Evolutionary conservation across 2,329 filamentous ascomycete species (phyloP).

Genomic region (Trichoderma atroviride): DNA sequence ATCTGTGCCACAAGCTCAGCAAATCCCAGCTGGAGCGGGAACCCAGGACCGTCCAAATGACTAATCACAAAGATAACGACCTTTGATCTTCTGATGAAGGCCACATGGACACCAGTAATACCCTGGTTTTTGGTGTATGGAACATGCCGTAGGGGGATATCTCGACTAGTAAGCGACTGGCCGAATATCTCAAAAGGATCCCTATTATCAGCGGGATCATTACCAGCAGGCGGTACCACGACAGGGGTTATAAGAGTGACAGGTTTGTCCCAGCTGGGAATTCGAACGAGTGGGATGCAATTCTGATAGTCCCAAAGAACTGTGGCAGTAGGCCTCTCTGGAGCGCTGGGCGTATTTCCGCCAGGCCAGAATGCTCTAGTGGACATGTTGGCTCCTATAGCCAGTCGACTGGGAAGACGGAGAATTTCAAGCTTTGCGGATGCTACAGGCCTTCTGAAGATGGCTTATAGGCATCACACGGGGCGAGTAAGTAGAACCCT

Average conservation of each 20-base stretch:
- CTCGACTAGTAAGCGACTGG: slow-evolving; percentile 60
- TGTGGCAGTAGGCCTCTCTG: slow-evolving; percentile 28
- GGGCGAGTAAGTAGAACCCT: not conserved
- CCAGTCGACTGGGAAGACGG: not conserved
- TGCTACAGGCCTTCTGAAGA: not conserved
- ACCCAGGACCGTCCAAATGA: slow-evolving; percentile 49
- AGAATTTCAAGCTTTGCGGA: not conserved
- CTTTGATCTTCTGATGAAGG: slow-evolving; percentile 63
- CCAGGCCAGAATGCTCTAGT: not conserved
- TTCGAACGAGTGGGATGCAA: slow-evolving; percentile 51
- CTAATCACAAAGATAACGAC: slow-evolving; percentile 64
- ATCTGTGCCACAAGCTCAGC: slow-evolving; percentile 49
- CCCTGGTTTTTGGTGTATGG: slow-evolving; percentile 68
- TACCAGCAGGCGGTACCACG: slow-evolving; percentile 48
- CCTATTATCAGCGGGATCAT: slow-evolving; percentile 45
- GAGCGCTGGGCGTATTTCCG: not conserved
- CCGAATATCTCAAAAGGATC: slow-evolving; percentile 77
- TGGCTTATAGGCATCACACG: not conserved
- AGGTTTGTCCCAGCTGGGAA: slow-evolving; percentile 53
- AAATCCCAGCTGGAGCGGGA: slow-evolving; percentile 55
- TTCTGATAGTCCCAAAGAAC: slow-evolving; percentile 48
- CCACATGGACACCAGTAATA: slow-evolving; percentile 64
- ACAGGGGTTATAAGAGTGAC: slow-evolving; percentile 65
- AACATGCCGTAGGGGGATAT: slow-evolving; percentile 67
- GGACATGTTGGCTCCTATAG: slow-evolving; percentile 17